Conservation (phyloP, 331 rosid genomes). For the Ulmus americana region DNA sequence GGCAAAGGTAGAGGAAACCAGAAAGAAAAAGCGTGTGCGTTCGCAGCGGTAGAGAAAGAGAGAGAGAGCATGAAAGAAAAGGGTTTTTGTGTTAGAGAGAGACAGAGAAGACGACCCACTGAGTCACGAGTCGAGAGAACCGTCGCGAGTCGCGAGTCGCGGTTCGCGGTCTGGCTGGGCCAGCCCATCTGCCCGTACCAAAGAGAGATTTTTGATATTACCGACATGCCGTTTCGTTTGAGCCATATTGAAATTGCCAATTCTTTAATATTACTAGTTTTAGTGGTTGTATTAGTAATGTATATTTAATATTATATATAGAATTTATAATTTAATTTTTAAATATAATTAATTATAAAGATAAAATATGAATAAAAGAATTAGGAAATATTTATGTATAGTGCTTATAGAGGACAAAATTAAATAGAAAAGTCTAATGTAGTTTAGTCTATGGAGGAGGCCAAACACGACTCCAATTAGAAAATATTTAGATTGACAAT, state of each 20-base stretch:
- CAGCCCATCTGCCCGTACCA: background rate
- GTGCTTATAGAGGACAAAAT: too few relatives aligned
- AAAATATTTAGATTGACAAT: too few relatives aligned
- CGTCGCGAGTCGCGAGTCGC: constrained; percentile 24
- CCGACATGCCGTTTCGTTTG: constrained; percentile 6
- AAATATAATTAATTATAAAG: too few relatives aligned
- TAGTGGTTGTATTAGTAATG: too few relatives aligned
- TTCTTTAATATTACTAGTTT: too few relatives aligned
- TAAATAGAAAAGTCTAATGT: too few relatives aligned
- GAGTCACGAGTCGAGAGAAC: constrained; percentile 19
- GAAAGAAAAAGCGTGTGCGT: constrained; percentile 22
- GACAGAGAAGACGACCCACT: constrained; percentile 22
- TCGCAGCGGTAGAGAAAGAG: constrained; percentile 26
- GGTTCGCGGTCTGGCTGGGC: constrained; percentile 6
- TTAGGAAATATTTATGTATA: too few relatives aligned
- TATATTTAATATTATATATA: too few relatives aligned
- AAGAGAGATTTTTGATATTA: background rate
- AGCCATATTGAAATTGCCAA: background rate
- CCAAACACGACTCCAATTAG: too few relatives aligned
- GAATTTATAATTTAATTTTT: too few relatives aligned
- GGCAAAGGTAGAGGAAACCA: constrained; percentile 32
- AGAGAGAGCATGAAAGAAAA: constrained; percentile 12
- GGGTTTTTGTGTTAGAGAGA: constrained; percentile 13
- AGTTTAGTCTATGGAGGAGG: too few relatives aligned
- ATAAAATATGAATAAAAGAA: too few relatives aligned